Percentiles rank a stretch among this genome's conserved stretches.
phyloP scores from a whole-genome alignment of 1,284 basidiomycete genomes.

The Pyrrhoderma noxium region DNA sequence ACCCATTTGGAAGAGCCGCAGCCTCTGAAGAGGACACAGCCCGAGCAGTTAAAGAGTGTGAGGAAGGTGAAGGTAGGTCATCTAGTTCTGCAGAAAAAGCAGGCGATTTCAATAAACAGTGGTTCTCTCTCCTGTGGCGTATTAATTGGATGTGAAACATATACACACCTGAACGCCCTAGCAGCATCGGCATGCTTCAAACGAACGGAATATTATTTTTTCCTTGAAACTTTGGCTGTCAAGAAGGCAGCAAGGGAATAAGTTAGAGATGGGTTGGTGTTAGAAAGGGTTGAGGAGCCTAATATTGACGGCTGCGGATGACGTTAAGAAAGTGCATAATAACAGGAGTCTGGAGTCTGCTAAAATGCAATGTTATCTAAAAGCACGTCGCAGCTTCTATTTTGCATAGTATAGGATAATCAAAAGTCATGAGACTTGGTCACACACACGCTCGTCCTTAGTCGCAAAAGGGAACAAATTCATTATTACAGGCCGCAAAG shows the following conservation, averaged over 20 bases:
- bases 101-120: not conserved
- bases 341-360: not conserved
- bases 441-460: too few species aligned
- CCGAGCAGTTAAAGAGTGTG: slow-evolving; percentile 6
- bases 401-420: too few species aligned
- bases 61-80: not conserved
- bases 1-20: slow-evolving; percentile 18
- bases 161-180: not conserved
- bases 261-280: too few species aligned
- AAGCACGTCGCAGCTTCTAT: too few species aligned
- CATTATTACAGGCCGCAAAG: not conserved
- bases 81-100: too few species aligned
- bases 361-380: too few species aligned
- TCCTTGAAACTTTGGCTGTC: too few species aligned
- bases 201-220: not conserved
- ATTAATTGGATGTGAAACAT: not conserved
- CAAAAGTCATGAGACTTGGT: too few species aligned
- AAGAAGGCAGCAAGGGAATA: too few species aligned
- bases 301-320: not conserved
- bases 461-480: not conserved
- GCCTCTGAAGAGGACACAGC: slow-evolving; percentile 12
- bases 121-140: not conserved
- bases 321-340: not conserved
- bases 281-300: too few species aligned
- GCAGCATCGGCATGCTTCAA: slow-evolving; percentile 3